A percentile compares a stretch with the other conserved stretches of the same genome.
Evolutionary conservation across 225 moss, liverwort and hornwort species (phyloP).

Genomic region (Bryoerythrophyllum caledonicum): DNA sequence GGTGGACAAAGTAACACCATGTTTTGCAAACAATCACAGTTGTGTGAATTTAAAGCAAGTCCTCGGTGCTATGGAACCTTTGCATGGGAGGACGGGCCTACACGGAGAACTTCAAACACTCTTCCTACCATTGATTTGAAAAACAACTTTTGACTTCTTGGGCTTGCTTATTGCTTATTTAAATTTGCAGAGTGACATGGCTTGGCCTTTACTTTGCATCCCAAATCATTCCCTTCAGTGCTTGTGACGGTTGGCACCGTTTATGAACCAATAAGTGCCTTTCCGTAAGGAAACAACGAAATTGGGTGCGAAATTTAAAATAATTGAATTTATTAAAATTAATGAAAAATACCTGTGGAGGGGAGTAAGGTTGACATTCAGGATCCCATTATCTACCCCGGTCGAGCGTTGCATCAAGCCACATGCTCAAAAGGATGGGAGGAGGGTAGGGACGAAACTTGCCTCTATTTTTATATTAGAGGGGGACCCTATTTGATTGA

Average conservation of each 20-base stretch:
- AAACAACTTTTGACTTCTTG: not conserved
- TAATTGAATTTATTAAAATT: too few relatives aligned
- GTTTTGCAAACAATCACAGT: not conserved
- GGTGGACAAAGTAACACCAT: not conserved
- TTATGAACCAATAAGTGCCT: not conserved
- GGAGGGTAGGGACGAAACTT: too few relatives aligned
- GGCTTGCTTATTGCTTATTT: not conserved
- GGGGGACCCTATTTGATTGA: too few relatives aligned
- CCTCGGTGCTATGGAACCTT: not conserved
- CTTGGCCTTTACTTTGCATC: too few relatives aligned
- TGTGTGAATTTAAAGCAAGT: not conserved
- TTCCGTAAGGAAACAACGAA: too few relatives aligned
- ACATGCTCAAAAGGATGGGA: too few relatives aligned
- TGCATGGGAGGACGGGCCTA: not conserved
- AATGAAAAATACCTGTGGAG: too few relatives aligned
- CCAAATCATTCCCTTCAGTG: not conserved
- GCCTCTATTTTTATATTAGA: too few relatives aligned
- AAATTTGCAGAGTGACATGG: not conserved
- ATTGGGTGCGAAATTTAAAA: not conserved
- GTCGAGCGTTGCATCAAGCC: too few relatives aligned
- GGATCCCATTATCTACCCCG: too few relatives aligned
- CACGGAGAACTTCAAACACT: constrained; percentile 15
- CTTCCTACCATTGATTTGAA: not conserved
- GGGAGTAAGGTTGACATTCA: too few relatives aligned
- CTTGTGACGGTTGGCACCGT: not conserved